Percentiles rank a stretch among this genome's conserved stretches.
These are phyloP conservation scores for Simplicillium aogashimaense DNA, from an alignment of 2,329 filamentous ascomycete species.

Conservation along the genomic window DNA sequence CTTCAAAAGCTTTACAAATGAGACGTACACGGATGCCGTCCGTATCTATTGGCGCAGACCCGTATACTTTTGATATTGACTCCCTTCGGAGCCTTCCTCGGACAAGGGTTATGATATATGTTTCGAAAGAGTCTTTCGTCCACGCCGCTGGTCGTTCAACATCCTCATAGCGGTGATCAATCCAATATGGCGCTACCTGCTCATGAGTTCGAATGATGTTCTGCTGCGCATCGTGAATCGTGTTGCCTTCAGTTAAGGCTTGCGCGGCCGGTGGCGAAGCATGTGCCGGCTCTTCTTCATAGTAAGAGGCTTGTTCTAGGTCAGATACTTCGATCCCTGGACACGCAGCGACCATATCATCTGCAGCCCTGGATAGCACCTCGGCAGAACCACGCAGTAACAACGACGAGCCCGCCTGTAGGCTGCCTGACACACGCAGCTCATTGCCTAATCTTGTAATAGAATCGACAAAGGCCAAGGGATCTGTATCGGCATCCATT, in stretches of 20 bases:
- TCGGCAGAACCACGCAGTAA: no score
- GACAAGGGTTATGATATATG: constrained; percentile 31
- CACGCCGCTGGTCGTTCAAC: constrained; percentile 28
- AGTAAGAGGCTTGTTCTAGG: no score
- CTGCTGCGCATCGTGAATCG: no score
- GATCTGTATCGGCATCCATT: constrained; percentile 20
- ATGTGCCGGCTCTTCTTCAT: no score
- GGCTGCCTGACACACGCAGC: neutral
- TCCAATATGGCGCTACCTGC: constrained; percentile 20
- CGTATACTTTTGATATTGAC: constrained; percentile 14
- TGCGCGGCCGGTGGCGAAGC: no score
- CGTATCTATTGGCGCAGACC: constrained; percentile 18
- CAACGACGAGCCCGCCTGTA: no score
- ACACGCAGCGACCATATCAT: no score
- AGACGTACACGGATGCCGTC: constrained; percentile 26
- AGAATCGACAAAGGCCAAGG: constrained; percentile 11
- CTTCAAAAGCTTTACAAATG: constrained; percentile 27
- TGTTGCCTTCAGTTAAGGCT: no score
- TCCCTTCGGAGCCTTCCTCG: constrained; percentile 24
- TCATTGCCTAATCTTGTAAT: constrained; percentile 1
- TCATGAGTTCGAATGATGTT: constrained; percentile 23
- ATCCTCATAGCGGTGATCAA: constrained; percentile 24
- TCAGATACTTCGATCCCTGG: no score
- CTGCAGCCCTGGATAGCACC: no score
- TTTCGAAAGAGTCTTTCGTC: constrained; percentile 29